phyloP scores from a whole-genome alignment of 345 rosid genomes.

The Eucalyptus marginata region DNA sequence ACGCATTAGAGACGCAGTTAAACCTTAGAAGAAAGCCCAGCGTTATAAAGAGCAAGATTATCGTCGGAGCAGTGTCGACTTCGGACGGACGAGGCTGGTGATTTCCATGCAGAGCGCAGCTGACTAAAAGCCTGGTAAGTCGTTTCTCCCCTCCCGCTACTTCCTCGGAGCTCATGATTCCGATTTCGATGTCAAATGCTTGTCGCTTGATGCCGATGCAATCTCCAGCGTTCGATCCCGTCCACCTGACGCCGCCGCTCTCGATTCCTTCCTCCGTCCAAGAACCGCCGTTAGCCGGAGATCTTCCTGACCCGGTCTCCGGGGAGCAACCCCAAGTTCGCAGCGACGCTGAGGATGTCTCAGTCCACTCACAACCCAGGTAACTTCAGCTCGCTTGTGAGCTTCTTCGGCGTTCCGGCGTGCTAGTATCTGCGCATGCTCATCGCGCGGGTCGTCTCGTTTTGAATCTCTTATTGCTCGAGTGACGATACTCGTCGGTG shows the following conservation, averaged over 20 bases:
- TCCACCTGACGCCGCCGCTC: not conserved
- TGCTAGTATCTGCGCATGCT: not conserved
- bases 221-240: not conserved
- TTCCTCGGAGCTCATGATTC: not conserved
- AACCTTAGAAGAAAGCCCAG: not conserved
- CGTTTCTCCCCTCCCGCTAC: not conserved
- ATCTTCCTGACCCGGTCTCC: not conserved
- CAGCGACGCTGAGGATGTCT: slow-evolving; percentile 21
- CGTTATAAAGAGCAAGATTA: not conserved
- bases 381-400: not conserved
- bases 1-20: too few relatives aligned
- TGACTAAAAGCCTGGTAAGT: slow-evolving; percentile 7
- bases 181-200: not conserved
- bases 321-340: not conserved
- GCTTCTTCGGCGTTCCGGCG: not conserved
- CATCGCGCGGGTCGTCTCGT: not conserved
- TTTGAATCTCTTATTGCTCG: not conserved
- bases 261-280: not conserved
- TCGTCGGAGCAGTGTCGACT: slow-evolving; percentile 26
- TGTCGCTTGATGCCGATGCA: not conserved
- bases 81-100: slow-evolving; percentile 2
- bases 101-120: not conserved
- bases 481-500: not conserved
- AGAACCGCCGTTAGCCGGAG: not conserved
- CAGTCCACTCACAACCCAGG: slow-evolving; percentile 26